Percentiles rank a stretch among this genome's conserved stretches.
These are phyloP conservation scores for Hypholoma fasciculare DNA, from an alignment of 768 basidiomycete genomes.

Conservation along the genomic window DNA sequence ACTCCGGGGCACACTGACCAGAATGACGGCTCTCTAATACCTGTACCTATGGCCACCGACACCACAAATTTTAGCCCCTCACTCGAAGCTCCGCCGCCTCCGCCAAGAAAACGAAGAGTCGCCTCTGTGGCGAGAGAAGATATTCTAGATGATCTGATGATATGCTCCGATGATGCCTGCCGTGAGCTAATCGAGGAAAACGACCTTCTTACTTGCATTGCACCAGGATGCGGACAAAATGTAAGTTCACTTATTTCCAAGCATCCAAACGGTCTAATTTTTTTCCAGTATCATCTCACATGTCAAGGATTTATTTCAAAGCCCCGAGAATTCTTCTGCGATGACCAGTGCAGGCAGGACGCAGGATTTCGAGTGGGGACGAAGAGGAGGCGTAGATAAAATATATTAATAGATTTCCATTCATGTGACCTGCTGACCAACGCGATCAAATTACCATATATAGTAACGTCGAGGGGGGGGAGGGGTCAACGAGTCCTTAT, in stretches of 20 bases:
- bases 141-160: background rate
- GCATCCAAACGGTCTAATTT: background rate
- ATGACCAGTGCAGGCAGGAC: slow-evolving; percentile 13
- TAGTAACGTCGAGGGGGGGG: slow-evolving; percentile 1
- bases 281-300: slow-evolving; percentile 12
- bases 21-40: too few relatives aligned
- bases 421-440: background rate
- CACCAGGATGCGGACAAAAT: slow-evolving; percentile 11
- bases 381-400: background rate
- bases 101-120: background rate
- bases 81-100: background rate
- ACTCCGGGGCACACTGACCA: too few relatives aligned
- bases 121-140: background rate
- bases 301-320: slow-evolving; percentile 11
- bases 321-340: slow-evolving; percentile 15
- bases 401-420: background rate
- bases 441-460: background rate
- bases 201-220: slow-evolving; percentile 10
- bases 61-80: too few relatives aligned
- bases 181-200: background rate
- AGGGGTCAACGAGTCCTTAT: background rate
- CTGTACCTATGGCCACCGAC: too few relatives aligned
- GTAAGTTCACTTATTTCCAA: slow-evolving; percentile 9
- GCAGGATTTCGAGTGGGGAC: slow-evolving; percentile 7
- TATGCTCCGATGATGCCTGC: slow-evolving; percentile 12